Conservation (phyloP, 495 filamentous ascomycete genomes). For the Entonaema liquescens region DNA sequence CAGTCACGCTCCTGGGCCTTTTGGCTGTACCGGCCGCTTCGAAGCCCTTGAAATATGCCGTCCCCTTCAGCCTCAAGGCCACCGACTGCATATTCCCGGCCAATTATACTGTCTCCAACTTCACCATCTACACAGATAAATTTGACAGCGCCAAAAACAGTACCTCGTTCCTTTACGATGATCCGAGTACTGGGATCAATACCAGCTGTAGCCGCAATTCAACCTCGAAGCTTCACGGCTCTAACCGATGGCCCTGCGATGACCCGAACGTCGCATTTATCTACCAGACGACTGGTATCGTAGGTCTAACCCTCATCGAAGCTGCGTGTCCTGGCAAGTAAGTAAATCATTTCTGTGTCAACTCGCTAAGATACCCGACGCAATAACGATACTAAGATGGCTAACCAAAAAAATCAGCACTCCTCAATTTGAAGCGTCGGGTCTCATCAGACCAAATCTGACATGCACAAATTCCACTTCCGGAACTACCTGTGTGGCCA, state of each 20-base stretch:
- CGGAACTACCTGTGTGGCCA: slow-evolving; percentile 31
- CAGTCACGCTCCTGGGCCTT: slow-evolving; percentile 15
- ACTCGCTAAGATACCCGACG: not conserved
- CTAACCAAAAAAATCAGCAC: slow-evolving; percentile 19
- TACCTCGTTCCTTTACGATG: slow-evolving; percentile 36
- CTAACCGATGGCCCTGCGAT: slow-evolving; percentile 43
- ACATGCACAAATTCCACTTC: slow-evolving; percentile 34
- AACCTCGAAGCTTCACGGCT: slow-evolving; percentile 34
- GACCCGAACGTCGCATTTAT: slow-evolving; percentile 36
- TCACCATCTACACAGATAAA: slow-evolving; percentile 33
- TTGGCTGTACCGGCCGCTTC: slow-evolving; percentile 20
- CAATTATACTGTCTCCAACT: slow-evolving; percentile 38
- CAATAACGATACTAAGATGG: not conserved
- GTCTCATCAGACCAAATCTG: slow-evolving; percentile 22
- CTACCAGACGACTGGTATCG: slow-evolving; percentile 38
- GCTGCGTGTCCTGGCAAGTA: slow-evolving; percentile 40
- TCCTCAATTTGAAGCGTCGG: slow-evolving; percentile 31
- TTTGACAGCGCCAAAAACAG: slow-evolving; percentile 18
- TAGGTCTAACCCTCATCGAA: slow-evolving; percentile 39
- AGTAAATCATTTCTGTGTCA: slow-evolving; percentile 16
- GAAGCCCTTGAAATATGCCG: slow-evolving; percentile 26
- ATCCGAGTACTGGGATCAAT: slow-evolving; percentile 38
- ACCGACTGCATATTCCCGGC: slow-evolving; percentile 36
- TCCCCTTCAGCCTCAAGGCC: slow-evolving; percentile 14
- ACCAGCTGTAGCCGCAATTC: slow-evolving; percentile 39